Evolutionary conservation across 2,329 filamentous ascomycete genomes (phyloP).

Genomic region (Dryadomyces quercus-mongolicae): DNA sequence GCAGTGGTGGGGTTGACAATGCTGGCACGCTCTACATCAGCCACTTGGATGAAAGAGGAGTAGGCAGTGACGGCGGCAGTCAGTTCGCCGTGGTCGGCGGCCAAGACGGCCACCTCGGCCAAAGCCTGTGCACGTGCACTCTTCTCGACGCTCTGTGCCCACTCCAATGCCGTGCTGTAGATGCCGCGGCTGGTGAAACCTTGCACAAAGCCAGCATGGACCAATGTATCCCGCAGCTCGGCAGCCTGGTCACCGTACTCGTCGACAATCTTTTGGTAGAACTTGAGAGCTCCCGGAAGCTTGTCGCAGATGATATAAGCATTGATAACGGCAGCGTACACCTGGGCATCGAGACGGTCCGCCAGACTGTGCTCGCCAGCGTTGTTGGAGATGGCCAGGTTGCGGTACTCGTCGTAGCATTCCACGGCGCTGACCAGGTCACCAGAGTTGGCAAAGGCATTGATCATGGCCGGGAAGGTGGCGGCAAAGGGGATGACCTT

Average conservation of each 20-base stretch:
- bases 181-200: slow-evolving; percentile 60
- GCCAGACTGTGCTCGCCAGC: slow-evolving; percentile 56
- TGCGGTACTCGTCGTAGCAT: slow-evolving; percentile 90
- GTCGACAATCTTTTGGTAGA: slow-evolving; percentile 67
- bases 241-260: slow-evolving; percentile 45
- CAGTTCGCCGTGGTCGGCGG: slow-evolving; percentile 68
- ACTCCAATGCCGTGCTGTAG: slow-evolving; percentile 60
- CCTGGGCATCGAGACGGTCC: slow-evolving; percentile 64
- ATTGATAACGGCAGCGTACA: slow-evolving; percentile 86
- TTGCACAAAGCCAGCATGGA: slow-evolving; percentile 66
- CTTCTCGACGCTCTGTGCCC: slow-evolving; percentile 53
- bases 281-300: slow-evolving; percentile 68
- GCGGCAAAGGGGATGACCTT: slow-evolving; percentile 63
- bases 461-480: slow-evolving; percentile 88
- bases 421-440: slow-evolving; percentile 83
- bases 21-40: slow-evolving; percentile 45
- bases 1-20: slow-evolving; percentile 27
- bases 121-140: slow-evolving; percentile 51
- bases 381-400: slow-evolving; percentile 75
- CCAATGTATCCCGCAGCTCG: slow-evolving; percentile 58
- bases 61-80: slow-evolving; percentile 57
- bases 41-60: slow-evolving; percentile 39
- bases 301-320: slow-evolving; percentile 78
- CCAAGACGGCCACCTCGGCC: slow-evolving; percentile 59
- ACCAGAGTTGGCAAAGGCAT: slow-evolving; percentile 72